A percentile compares a stretch with the other conserved stretches of the same genome.
Conservation (phyloP, 2,329 filamentous ascomycete species). For the Cladosporium colombiae region DNA sequence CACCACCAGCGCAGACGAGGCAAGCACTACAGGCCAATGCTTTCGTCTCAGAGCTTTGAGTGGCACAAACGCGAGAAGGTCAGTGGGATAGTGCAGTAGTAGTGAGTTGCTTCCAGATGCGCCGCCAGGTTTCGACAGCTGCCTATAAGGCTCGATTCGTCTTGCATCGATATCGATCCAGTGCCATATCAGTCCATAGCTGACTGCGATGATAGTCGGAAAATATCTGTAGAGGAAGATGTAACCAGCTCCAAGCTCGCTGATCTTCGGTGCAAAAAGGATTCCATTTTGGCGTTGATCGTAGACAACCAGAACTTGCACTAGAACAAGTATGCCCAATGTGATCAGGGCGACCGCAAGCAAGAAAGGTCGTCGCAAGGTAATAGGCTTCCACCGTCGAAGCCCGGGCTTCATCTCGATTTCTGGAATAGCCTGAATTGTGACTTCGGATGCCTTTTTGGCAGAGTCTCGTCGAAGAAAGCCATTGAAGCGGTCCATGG, state of each 20-base stretch:
- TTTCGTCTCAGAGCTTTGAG: conserved; percentile 41
- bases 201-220: conserved; percentile 56
- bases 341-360: conserved; percentile 37
- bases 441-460: neutral
- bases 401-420: neutral
- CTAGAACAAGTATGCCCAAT: conserved; percentile 41
- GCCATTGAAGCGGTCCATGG: conserved; percentile 12
- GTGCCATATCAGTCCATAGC: conserved; percentile 59
- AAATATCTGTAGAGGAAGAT: conserved; percentile 52
- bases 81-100: conserved; percentile 57
- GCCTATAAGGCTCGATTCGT: conserved; percentile 61
- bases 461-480: neutral
- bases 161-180: conserved; percentile 63
- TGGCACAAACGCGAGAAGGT: conserved; percentile 49
- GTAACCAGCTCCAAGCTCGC: conserved; percentile 40
- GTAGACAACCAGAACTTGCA: conserved; percentile 48
- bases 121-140: conserved; percentile 52
- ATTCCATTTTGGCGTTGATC: conserved; percentile 44
- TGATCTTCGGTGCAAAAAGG: conserved; percentile 40
- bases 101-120: conserved; percentile 50
- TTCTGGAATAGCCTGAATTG: neutral
- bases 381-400: conserved; percentile 42
- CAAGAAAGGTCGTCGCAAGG: conserved; percentile 43
- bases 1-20: conserved; percentile 51
- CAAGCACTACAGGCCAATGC: conserved; percentile 56